Percentiles rank a stretch among this genome's conserved stretches.
Evolutionary conservation across 2,329 filamentous ascomycete genomes (phyloP).

Genomic region (Fusarium bactridioides): DNA sequence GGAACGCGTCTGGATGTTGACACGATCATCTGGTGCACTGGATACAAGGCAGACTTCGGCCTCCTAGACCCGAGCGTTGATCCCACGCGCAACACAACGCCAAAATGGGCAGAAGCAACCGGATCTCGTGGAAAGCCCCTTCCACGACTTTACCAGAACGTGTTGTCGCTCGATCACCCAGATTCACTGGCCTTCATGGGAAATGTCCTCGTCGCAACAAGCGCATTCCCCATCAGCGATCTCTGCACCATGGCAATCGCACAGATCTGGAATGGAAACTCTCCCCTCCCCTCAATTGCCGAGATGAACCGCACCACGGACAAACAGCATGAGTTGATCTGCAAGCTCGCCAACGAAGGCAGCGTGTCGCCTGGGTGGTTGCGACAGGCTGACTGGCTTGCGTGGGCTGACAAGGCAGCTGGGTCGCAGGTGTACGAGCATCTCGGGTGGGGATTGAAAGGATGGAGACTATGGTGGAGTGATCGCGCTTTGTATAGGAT

Average conservation of each 20-base stretch:
- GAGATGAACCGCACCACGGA: conserved; percentile 50
- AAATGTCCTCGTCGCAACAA: conserved; percentile 46
- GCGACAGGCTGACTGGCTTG: conserved; percentile 47
- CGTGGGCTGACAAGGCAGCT: conserved; percentile 52
- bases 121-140: conserved; percentile 43
- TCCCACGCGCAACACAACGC: conserved; percentile 37
- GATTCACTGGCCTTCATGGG: conserved; percentile 55
- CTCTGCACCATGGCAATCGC: conserved; percentile 53
- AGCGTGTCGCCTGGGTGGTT: conserved; percentile 41
- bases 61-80: conserved; percentile 41
- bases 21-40: conserved; percentile 47
- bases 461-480: conserved; percentile 52
- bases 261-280: conserved; percentile 53
- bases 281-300: conserved; percentile 45
- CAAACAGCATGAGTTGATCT: conserved; percentile 46
- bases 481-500: conserved; percentile 50
- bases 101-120: conserved; percentile 35
- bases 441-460: conserved; percentile 51
- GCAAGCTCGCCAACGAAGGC: conserved; percentile 39
- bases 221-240: conserved; percentile 50
- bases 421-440: conserved; percentile 51
- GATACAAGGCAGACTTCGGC: conserved; percentile 46
- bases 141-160: conserved; percentile 52
- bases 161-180: conserved; percentile 54
- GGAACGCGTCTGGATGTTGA: conserved; percentile 42